Conservation (phyloP, 805 yeast genomes). For the Saturnispora bothae region DNA sequence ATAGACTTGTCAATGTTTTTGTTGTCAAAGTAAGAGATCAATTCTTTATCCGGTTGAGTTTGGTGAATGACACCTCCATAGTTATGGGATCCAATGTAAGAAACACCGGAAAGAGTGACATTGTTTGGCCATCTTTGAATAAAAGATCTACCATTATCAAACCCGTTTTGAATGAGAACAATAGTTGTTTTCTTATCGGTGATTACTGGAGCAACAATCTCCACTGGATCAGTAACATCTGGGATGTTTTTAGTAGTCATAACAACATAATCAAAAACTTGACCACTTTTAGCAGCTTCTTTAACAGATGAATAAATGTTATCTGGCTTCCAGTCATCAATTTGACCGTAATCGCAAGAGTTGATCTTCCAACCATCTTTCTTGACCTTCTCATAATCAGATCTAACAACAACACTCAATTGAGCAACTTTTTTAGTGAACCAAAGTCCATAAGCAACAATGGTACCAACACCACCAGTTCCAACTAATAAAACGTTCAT, state of each 20-base stretch:
- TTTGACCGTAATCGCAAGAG: constrained; percentile 50
- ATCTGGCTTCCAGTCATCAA: constrained; percentile 46
- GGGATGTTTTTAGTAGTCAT: constrained; percentile 54
- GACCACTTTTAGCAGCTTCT: constrained; percentile 31
- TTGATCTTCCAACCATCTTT: constrained; percentile 43
- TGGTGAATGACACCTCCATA: constrained; percentile 40
- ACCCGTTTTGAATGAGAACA: constrained; percentile 56
- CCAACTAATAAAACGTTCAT: constrained; percentile 40
- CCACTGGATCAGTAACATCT: constrained; percentile 42
- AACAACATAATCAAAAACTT: constrained; percentile 42
- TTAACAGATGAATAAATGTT: constrained; percentile 26
- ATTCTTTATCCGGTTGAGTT: constrained; percentile 35
- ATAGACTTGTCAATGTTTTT: constrained; percentile 23
- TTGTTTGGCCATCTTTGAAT: constrained; percentile 39
- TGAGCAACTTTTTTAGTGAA: constrained; percentile 35
- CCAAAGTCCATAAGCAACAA: constrained; percentile 54
- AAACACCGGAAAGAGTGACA: constrained; percentile 50
- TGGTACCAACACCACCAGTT: constrained; percentile 77
- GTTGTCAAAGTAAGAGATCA: constrained; percentile 43
- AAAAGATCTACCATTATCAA: constrained; percentile 50
- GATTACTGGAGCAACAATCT: constrained; percentile 41
- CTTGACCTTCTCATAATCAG: constrained; percentile 41
- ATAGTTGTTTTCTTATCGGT: constrained; percentile 35
- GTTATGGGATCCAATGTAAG: constrained; percentile 44
- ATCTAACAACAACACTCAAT: constrained; percentile 49